Base-by-base conservation (phyloP, 306 rosid genomes). In the Clitoria ternatea region DNA sequence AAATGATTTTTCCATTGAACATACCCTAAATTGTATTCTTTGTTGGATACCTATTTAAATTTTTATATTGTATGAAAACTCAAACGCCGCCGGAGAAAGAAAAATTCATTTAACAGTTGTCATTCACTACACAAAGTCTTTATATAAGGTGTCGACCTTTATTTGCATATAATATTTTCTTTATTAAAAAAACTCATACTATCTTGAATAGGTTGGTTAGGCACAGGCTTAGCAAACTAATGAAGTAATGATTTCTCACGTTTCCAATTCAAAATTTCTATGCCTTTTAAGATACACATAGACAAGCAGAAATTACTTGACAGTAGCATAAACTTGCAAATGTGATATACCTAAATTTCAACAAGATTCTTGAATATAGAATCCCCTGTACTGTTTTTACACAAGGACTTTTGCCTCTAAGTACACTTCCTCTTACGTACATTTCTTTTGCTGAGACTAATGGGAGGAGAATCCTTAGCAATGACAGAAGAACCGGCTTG, bases 341-440 rank as follows among this genome's bases (percentile, higher is more conserved):
- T 74, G 80, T 76, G 73, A 86, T 78, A 80, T n/a, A n/a, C 44
- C 90, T 77, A 77, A 83, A 69, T 72, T 74, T 80, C 61, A 53
- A 74, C 87, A 37, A 70, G 54, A 70, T 74, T 70, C 82, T 72
- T 62, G 71, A 79, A 86, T 73, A 78, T 57, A 55, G 54, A 62
- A 76, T 57, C 73, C 70, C 72, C 76, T 18, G 61, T 33, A 69
- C 59, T 37, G 79, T 36, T 64, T n/a, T 19, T 17, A 68, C 79
- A 59, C 40, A 77, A 23, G 69, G 59, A 37, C 75, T 73, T 75
- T 71, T 65, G 20, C 69, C 72, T 77, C 76, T 74, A 84, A 59
- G 63, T 59, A 76, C 56, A 67, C 61, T 72, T 81, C 73, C 82
- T 85, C 81, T 81, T 83, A 59, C 75, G 70, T 33, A 69, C 75